A percentile compares a stretch with the other conserved stretches of the same genome.
Evolutionary conservation across 805 yeast species (phyloP).

Genomic region (Wickerhamiella australiensis): DNA sequence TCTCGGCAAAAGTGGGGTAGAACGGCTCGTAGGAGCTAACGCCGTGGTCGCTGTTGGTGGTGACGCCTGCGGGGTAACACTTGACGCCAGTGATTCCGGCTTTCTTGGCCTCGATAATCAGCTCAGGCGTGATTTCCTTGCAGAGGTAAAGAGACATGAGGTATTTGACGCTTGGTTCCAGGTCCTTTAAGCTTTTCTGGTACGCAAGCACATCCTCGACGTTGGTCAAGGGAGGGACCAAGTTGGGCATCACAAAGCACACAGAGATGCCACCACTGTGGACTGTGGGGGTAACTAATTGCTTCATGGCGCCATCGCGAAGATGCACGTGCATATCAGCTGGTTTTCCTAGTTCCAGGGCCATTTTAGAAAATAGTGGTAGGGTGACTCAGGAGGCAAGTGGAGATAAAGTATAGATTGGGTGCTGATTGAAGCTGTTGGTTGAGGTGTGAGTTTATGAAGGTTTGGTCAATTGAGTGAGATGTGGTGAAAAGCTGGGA

Average conservation of each 20-base stretch:
- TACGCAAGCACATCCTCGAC: conserved; percentile 60
- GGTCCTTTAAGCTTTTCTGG: conserved; percentile 45
- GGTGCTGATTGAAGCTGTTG: too few relatives aligned
- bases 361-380: not conserved
- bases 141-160: conserved; percentile 82
- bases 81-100: conserved; percentile 73
- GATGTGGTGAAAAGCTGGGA: too few relatives aligned
- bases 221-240: conserved; percentile 82
- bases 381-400: not conserved
- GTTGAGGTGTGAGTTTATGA: too few relatives aligned
- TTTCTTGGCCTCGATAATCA: conserved; percentile 66
- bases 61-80: conserved; percentile 98
- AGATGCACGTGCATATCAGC: conserved; percentile 90
- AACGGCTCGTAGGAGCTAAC: conserved; percentile 83
- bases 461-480: too few relatives aligned
- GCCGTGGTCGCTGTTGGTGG: conserved; percentile 88
- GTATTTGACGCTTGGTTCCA: conserved; percentile 76
- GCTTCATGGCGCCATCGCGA: conserved; percentile 90
- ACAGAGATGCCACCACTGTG: conserved; percentile 82
- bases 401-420: too few relatives aligned
- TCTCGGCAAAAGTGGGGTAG: conserved; percentile 79
- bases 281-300: conserved; percentile 79
- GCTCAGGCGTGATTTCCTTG: conserved; percentile 70
- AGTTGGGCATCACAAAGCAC: conserved; percentile 92
- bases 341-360: conserved; percentile 28